Conservation (phyloP, 192 early-diverging fungal genomes). For the Coemansia aciculifera region DNA sequence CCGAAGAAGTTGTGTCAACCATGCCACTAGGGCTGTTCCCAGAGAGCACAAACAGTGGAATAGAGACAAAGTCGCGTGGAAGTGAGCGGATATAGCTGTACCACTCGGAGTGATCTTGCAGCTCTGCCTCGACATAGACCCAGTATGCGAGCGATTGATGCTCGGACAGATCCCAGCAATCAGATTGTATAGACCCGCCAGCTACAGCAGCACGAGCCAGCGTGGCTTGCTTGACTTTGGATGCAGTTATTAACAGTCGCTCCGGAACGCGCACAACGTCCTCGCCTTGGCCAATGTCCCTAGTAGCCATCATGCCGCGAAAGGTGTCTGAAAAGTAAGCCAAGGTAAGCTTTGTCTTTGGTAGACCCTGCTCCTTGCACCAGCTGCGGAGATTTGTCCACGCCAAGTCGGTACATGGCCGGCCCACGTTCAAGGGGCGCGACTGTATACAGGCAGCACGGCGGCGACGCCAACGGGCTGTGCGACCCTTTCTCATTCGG, state of each 20-base stretch:
- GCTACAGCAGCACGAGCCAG: background rate
- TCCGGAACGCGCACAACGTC: slow-evolving; percentile 39
- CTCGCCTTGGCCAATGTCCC: slow-evolving; percentile 31
- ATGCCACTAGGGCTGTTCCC: slow-evolving; percentile 16
- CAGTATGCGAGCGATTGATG: slow-evolving; percentile 45
- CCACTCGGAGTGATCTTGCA: slow-evolving; percentile 15
- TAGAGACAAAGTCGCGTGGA: slow-evolving; percentile 34
- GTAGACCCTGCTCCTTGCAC: slow-evolving; percentile 35
- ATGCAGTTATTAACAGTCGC: slow-evolving; percentile 43
- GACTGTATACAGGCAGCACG: background rate
- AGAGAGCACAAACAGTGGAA: slow-evolving; percentile 37
- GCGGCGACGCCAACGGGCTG: slow-evolving; percentile 18
- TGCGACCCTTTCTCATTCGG: slow-evolving; percentile 35
- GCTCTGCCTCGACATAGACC: slow-evolving; percentile 21
- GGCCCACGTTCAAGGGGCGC: background rate
- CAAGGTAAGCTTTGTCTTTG: slow-evolving; percentile 33
- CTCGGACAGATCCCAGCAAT: slow-evolving; percentile 22
- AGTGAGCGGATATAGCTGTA: slow-evolving; percentile 28
- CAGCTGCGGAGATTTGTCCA: slow-evolving; percentile 36
- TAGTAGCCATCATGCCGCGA: slow-evolving; percentile 55
- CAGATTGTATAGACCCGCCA: background rate
- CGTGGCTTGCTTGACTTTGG: slow-evolving; percentile 17
- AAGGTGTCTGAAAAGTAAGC: slow-evolving; percentile 42
- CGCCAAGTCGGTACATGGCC: slow-evolving; percentile 18
- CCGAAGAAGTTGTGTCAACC: slow-evolving; percentile 2